A percentile compares a stretch with the other conserved stretches of the same genome.
Conservation (phyloP, 129 eudicot species). For the Centella asiatica region DNA sequence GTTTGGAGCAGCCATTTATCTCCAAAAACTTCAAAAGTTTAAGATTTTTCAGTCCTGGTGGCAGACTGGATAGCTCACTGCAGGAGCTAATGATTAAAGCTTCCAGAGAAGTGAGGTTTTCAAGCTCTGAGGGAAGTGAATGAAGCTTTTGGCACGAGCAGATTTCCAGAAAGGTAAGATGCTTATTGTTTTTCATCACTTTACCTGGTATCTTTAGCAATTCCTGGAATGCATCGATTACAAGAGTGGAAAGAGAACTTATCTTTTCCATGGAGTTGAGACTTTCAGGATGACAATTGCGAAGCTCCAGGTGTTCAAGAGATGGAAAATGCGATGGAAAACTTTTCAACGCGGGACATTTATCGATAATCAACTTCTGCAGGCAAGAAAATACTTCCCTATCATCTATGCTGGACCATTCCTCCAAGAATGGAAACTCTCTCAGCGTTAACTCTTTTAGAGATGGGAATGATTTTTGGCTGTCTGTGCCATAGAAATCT, state of each 20-base stretch:
- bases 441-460: not conserved
- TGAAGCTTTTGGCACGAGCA: not conserved
- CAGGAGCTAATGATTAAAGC: slow-evolving; percentile 1
- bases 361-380: not conserved
- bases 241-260: not conserved
- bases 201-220: not conserved
- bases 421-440: not conserved
- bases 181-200: not conserved
- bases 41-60: not conserved
- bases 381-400: not conserved
- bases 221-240: not conserved
- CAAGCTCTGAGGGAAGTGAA: not conserved
- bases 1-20: not conserved
- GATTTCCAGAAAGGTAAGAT: not conserved
- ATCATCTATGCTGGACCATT: not conserved
- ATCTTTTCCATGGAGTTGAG: not conserved
- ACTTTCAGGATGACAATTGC: not conserved
- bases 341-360: not conserved
- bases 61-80: not conserved
- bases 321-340: not conserved
- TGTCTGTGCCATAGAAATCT: not conserved
- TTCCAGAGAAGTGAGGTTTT: not conserved
- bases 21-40: not conserved
- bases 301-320: not conserved
- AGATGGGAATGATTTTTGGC: not conserved